These are phyloP conservation scores for Amylocystis lapponica DNA, from an alignment of 768 basidiomycete genomes.

Conservation along the genomic window DNA sequence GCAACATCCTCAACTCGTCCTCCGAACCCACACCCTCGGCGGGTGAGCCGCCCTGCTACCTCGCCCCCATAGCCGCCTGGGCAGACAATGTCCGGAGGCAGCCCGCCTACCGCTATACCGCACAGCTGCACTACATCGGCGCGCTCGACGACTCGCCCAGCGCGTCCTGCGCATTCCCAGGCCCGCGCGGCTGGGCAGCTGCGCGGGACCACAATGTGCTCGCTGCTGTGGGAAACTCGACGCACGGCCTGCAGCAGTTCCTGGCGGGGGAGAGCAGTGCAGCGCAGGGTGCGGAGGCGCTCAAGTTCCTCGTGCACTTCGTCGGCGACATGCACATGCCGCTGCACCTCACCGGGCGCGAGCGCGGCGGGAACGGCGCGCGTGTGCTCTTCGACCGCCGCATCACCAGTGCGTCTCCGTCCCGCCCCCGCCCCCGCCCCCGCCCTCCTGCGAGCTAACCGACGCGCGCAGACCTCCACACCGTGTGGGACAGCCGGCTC, in stretches of 20 bases:
- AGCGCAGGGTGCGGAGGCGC: constrained; percentile 61
- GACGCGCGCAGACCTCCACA: constrained; percentile 59
- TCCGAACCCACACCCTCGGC: neutral
- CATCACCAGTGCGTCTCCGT: constrained; percentile 51
- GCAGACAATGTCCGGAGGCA: constrained; percentile 62
- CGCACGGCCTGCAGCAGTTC: constrained; percentile 33
- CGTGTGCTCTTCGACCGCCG: constrained; percentile 71
- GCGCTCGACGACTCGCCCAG: constrained; percentile 74
- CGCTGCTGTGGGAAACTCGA: constrained; percentile 73
- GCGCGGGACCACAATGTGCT: constrained; percentile 58
- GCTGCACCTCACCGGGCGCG: constrained; percentile 82
- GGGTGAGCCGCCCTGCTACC: constrained; percentile 49
- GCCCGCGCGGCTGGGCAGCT: constrained; percentile 68
- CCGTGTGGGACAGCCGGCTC: constrained; percentile 80
- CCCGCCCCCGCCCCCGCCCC: neutral
- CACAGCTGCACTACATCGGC: constrained; percentile 69
- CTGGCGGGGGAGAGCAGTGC: neutral
- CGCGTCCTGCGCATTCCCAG: constrained; percentile 72
- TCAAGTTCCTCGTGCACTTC: constrained; percentile 92
- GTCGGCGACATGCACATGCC: constrained; percentile 93
- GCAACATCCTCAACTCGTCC: constrained; percentile 56
- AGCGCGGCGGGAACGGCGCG: constrained; percentile 81
- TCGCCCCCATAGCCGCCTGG: constrained; percentile 85
- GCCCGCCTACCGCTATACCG: constrained; percentile 59
- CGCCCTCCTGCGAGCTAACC: neutral